These are phyloP conservation scores for Hanseniaspora vineae DNA, from an alignment of 805 yeast genomes.

Conservation along the genomic window DNA sequence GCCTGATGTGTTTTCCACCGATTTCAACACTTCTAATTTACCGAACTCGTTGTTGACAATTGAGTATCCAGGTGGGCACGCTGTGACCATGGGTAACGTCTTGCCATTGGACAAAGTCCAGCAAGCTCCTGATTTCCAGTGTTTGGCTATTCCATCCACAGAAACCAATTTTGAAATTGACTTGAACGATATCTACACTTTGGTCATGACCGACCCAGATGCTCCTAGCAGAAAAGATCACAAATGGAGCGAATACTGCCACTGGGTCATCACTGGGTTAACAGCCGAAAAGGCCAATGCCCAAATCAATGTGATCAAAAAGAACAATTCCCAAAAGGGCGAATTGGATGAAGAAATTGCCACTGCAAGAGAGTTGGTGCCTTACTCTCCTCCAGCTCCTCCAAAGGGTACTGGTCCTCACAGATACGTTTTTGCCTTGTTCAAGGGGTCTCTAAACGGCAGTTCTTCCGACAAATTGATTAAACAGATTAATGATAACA, in stretches of 20 bases:
- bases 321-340: constrained; percentile 8
- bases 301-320: constrained; percentile 1
- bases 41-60: constrained; percentile 18
- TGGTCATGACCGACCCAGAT: constrained; percentile 85
- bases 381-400: constrained; percentile 81
- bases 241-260: constrained; percentile 82
- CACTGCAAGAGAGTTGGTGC: constrained; percentile 21
- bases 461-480: constrained; percentile 15
- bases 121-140: constrained; percentile 45
- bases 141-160: constrained; percentile 34
- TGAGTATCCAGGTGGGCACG: constrained; percentile 15
- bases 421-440: constrained; percentile 69
- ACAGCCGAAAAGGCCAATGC: constrained; percentile 7
- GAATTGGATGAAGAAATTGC: constrained; percentile 12
- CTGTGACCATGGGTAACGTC: constrained; percentile 69
- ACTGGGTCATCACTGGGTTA: constrained; percentile 46
- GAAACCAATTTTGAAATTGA: constrained; percentile 14
- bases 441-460: constrained; percentile 37
- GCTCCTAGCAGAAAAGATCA: constrained; percentile 77
- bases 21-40: not conserved
- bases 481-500: constrained; percentile 13
- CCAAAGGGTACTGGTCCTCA: constrained; percentile 73
- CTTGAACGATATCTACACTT: constrained; percentile 44
- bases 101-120: constrained; percentile 56
- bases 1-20: constrained; percentile 12